Evolutionary conservation across 441 rosid species (phyloP), one percentile per base, ranked within the genome.

Genomic region (Francoa sonchifolia): DNA sequence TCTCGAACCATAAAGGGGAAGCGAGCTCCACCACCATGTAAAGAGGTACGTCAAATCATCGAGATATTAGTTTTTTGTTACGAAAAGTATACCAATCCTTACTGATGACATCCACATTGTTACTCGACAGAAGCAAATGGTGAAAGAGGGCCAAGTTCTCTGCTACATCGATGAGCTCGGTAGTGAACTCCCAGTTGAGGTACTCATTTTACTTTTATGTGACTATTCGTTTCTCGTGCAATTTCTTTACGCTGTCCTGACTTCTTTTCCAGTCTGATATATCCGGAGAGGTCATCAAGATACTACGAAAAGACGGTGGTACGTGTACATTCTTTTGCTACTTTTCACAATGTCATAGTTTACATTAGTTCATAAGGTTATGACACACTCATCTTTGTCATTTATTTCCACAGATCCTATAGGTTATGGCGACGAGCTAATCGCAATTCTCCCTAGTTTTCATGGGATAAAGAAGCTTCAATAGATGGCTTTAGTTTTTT

Each of bases 151-250:
- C 11, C 84, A 83, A 68, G 73, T 80, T 44, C 48, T 88, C 12
- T 83, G 97, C 74, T 88, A 60, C 55, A 71, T 88, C 23, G 93
- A 80, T 58, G 95, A 80, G 53, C 82, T 88, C 14, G 95, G 89
- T 20, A 74, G 79, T 36, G 79, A 78, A 55, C 51, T 83, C 47
- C 93, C 95, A 11, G 52, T 88, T 7, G 82, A 78, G 95, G 97
- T 82, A 33, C 42, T 51, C 13, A 8, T 20, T 48, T 20, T 40
- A 13, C 8, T 25, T n/a, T n/a, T n/a, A n/a, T n/a, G n/a, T n/a
- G n/a, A n/a, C n/a, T n/a, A n/a, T n/a, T n/a, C n/a, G n/a, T n/a
- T n/a, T n/a, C n/a, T n/a, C n/a, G n/a, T n/a, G n/a, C n/a, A n/a
- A n/a, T n/a, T n/a, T n/a, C n/a, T n/a, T n/a, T n/a, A n/a, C n/a